These are phyloP conservation scores for Boletales sp. DNA, from an alignment of 768 basidiomycete species.

Conservation along the genomic window DNA sequence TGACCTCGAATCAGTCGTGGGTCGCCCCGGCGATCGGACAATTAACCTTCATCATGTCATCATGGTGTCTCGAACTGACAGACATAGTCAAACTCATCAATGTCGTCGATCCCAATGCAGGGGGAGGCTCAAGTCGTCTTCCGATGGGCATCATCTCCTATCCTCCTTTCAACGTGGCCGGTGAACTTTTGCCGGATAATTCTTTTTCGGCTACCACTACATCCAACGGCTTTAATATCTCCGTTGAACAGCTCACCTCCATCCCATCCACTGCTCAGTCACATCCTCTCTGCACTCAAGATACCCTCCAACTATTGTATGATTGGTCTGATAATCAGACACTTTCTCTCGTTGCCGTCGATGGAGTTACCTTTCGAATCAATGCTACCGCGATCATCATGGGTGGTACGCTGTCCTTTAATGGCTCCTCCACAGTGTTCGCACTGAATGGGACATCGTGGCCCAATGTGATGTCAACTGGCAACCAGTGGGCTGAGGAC, in stretches of 20 bases:
- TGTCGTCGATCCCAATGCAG: no score
- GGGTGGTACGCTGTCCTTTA: constrained; percentile 6
- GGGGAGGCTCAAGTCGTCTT: background rate
- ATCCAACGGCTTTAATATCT: constrained; percentile 15
- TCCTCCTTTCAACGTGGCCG: constrained; percentile 4
- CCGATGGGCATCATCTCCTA: constrained; percentile 6
- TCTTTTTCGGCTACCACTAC: background rate
- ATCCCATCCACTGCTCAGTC: constrained; percentile 6
- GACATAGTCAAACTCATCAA: no score
- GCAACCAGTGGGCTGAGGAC: constrained; percentile 14
- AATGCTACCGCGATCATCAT: constrained; percentile 8
- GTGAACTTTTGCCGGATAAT: background rate
- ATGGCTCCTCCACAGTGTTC: constrained; percentile 7
- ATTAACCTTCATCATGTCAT: background rate
- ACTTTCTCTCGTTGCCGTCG: no score
- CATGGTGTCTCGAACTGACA: no score
- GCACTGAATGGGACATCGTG: constrained; percentile 13
- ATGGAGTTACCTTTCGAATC: background rate
- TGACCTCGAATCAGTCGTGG: background rate
- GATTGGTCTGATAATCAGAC: no score
- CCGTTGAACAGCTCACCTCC: constrained; percentile 9
- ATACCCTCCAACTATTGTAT: no score
- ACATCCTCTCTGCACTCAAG: no score
- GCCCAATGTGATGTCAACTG: constrained; percentile 6
- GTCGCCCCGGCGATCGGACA: background rate